Conservation (phyloP, 129 eudicot species). For the Apium graveolens region DNA sequence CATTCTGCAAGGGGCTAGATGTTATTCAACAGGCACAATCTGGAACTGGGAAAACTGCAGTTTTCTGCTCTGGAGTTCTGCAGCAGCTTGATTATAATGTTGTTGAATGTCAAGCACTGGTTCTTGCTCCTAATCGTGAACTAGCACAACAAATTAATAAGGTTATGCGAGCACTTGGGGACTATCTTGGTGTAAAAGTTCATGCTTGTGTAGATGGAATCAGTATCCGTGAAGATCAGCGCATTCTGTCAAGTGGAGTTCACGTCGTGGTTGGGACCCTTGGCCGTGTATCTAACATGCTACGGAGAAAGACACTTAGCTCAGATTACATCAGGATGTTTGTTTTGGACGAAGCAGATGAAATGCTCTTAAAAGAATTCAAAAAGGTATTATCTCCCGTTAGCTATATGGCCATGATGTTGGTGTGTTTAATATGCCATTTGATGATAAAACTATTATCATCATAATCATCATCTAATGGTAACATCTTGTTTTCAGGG, state of each 20-base stretch:
- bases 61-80: constrained; percentile 25
- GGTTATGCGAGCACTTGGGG: constrained; percentile 28
- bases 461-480: too few relatives aligned
- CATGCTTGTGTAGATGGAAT: constrained; percentile 23
- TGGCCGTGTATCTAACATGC: constrained; percentile 15
- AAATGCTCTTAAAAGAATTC: constrained; percentile 15
- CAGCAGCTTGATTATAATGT: constrained; percentile 21
- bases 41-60: constrained; percentile 20
- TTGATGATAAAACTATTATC: too few relatives aligned
- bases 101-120: constrained; percentile 21
- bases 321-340: constrained; percentile 10
- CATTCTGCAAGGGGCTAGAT: constrained; percentile 26
- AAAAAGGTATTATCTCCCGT: constrained; percentile 14
- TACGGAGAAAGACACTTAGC: constrained; percentile 14
- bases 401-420: too few relatives aligned
- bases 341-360: constrained; percentile 22
- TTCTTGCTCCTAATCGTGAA: constrained; percentile 22
- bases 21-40: constrained; percentile 22
- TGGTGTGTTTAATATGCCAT: too few relatives aligned
- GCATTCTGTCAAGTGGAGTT: constrained; percentile 14
- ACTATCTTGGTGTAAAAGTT: constrained; percentile 20
- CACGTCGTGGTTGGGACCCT: constrained; percentile 26
- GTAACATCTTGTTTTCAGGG: too few relatives aligned
- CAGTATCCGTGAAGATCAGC: constrained; percentile 12
- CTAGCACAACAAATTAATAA: constrained; percentile 22